Evolutionary conservation across 192 early-diverging fungal species (phyloP).

Genomic region (Coemansia pectinata): DNA sequence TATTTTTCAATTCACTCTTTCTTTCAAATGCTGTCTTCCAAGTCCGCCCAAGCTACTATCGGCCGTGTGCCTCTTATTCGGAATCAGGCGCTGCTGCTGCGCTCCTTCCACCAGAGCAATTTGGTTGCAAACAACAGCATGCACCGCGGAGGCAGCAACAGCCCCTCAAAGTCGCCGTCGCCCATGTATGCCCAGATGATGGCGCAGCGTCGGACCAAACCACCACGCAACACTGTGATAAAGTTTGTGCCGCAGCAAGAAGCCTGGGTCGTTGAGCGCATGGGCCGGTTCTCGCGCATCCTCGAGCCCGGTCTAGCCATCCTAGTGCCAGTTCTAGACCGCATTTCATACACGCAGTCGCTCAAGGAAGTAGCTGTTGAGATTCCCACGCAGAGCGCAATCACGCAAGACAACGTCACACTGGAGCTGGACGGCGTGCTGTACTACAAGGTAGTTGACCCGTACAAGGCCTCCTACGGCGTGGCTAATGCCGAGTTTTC

Average conservation of each 20-base stretch:
- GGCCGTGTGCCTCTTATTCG: neutral
- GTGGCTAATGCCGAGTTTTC: conserved; percentile 95
- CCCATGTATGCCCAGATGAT: conserved; percentile 11
- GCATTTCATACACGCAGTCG: conserved; percentile 89
- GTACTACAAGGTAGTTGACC: conserved; percentile 91
- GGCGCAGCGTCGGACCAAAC: neutral
- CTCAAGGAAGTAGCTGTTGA: conserved; percentile 95
- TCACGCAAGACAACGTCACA: conserved; percentile 97
- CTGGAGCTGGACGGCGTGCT: conserved; percentile 95
- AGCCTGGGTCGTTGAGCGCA: conserved; percentile 96
- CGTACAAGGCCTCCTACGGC: conserved; percentile 94
- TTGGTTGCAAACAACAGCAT: neutral
- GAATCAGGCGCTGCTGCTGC: neutral
- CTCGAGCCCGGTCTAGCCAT: conserved; percentile 91
- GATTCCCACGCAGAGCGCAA: conserved; percentile 85
- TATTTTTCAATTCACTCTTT: neutral
- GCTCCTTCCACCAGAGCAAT: conserved; percentile 2
- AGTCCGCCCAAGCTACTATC: neutral
- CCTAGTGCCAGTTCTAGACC: conserved; percentile 84
- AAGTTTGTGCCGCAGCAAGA: conserved; percentile 99
- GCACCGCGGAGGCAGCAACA: neutral
- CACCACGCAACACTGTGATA: conserved; percentile 59
- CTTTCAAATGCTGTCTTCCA: neutral
- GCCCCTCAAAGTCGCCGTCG: neutral
- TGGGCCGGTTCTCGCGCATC: conserved; percentile 85